Conservation (phyloP, 1,284 basidiomycete species). For the Apiotrichum siamense region DNA sequence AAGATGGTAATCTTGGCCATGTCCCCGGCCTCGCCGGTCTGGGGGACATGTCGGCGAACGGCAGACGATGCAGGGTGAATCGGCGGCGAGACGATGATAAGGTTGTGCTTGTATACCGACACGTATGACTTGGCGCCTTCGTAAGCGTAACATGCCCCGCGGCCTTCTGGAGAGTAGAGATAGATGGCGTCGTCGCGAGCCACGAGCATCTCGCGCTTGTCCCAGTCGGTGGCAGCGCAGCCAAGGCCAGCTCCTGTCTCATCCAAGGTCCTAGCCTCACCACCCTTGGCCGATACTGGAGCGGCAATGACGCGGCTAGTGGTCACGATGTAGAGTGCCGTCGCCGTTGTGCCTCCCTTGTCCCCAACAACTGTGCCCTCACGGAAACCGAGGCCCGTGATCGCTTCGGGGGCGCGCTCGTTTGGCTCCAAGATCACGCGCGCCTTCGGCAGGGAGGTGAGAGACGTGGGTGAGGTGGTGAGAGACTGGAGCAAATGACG, state of each 20-base stretch:
- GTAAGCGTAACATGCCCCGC: conserved; percentile 81
- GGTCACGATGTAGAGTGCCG: conserved; percentile 76
- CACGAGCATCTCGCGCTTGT: conserved; percentile 67
- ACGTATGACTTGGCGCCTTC: conserved; percentile 60
- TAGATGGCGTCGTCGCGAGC: conserved; percentile 91
- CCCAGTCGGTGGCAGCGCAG: conserved; percentile 74
- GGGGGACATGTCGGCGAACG: not conserved
- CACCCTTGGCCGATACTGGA: conserved; percentile 63
- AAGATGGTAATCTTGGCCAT: conserved; percentile 83
- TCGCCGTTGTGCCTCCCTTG: conserved; percentile 28
- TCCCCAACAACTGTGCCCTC: conserved; percentile 42
- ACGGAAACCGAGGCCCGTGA: conserved; percentile 85
- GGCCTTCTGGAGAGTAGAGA: conserved; percentile 72
- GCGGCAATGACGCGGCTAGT: conserved; percentile 68
- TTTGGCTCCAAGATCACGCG: conserved; percentile 68
- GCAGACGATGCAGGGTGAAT: conserved; percentile 58
- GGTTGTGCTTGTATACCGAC: conserved; percentile 68
- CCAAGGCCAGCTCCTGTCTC: conserved; percentile 78
- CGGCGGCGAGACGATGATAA: conserved; percentile 83
- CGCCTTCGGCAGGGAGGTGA: conserved; percentile 70
- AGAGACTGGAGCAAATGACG: conserved; percentile 85
- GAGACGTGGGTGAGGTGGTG: conserved; percentile 53
- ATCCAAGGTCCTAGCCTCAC: conserved; percentile 64
- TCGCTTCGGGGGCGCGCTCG: conserved; percentile 61
- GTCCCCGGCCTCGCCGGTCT: conserved; percentile 49